These are phyloP conservation scores for Penicillium ochrochloron DNA, from an alignment of 495 filamentous ascomycete genomes.

Conservation along the genomic window DNA sequence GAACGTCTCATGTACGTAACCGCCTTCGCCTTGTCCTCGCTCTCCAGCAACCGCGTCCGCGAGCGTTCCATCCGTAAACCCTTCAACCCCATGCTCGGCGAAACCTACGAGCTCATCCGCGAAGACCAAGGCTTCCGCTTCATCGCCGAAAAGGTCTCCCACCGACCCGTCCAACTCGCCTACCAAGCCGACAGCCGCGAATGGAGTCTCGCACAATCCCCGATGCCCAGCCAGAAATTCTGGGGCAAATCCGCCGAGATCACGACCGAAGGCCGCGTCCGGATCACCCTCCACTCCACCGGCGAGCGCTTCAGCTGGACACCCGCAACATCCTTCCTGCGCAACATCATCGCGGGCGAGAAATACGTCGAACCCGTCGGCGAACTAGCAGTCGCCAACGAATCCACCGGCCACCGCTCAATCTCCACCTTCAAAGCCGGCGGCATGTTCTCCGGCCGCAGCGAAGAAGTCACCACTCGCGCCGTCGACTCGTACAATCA, in stretches of 20 bases:
- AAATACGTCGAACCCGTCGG: conserved; percentile 97
- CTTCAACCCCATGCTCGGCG: conserved; percentile 96
- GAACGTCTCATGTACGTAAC: conserved; percentile 83
- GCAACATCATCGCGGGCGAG: conserved; percentile 96
- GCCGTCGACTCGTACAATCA: conserved; percentile 66
- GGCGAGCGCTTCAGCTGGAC: conserved; percentile 85
- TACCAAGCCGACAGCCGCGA: conserved; percentile 84
- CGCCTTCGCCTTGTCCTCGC: conserved; percentile 85
- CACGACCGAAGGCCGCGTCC: conserved; percentile 83
- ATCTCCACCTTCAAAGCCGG: conserved; percentile 85
- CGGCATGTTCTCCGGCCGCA: conserved; percentile 94
- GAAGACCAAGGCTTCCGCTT: conserved; percentile 89
- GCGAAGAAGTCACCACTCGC: conserved; percentile 84
- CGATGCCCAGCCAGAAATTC: conserved; percentile 92
- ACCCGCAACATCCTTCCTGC: conserved; percentile 82
- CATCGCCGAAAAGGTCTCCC: conserved; percentile 88
- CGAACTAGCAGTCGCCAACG: conserved; percentile 79
- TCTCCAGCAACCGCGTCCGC: conserved; percentile 78
- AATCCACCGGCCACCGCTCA: conserved; percentile 78
- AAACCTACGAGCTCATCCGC: conserved; percentile 91
- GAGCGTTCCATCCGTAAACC: conserved; percentile 95
- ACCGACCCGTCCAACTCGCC: conserved; percentile 89
- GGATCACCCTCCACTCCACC: conserved; percentile 69
- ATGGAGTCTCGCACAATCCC: conserved; percentile 87
- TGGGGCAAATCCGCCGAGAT: conserved; percentile 97